These are phyloP conservation scores for Miscanthus sacchariflorus DNA, from an alignment of 202 grass and related monocot species.

Conservation along the genomic window DNA sequence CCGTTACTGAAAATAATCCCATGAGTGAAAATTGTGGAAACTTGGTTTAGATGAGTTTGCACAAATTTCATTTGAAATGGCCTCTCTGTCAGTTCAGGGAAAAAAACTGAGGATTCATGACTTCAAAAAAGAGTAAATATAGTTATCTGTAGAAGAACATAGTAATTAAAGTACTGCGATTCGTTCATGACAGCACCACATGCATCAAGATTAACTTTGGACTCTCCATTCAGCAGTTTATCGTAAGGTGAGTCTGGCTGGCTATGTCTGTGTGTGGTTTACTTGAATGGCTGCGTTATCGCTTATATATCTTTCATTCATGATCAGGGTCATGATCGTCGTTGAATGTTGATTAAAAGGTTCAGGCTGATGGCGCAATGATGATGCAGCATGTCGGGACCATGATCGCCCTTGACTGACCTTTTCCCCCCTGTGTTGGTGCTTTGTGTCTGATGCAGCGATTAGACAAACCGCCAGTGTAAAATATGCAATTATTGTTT, in stretches of 20 bases:
- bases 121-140: not conserved
- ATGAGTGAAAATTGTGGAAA: conserved; percentile 14
- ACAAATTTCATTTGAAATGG: not conserved
- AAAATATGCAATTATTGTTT: not conserved
- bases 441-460: not conserved
- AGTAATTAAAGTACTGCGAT: not conserved
- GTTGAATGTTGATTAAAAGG: not conserved
- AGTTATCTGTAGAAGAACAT: conserved; percentile 26
- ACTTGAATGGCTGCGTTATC: not conserved
- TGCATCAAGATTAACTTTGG: conserved; percentile 24
- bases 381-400: not conserved
- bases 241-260: conserved; percentile 14
- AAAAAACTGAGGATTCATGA: conserved; percentile 3
- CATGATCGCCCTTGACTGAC: not conserved
- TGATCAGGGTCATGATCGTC: not conserved
- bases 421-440: not conserved
- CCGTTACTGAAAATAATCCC: not conserved
- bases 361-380: not conserved
- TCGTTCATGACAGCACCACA: conserved; percentile 5
- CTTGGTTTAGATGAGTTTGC: conserved; percentile 22
- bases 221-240: not conserved
- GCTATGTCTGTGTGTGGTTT: not conserved
- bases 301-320: not conserved
- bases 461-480: not conserved
- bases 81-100: not conserved